These are phyloP conservation scores for Typha latifolia DNA, from an alignment of 176 grass and related monocot species.

Conservation along the genomic window DNA sequence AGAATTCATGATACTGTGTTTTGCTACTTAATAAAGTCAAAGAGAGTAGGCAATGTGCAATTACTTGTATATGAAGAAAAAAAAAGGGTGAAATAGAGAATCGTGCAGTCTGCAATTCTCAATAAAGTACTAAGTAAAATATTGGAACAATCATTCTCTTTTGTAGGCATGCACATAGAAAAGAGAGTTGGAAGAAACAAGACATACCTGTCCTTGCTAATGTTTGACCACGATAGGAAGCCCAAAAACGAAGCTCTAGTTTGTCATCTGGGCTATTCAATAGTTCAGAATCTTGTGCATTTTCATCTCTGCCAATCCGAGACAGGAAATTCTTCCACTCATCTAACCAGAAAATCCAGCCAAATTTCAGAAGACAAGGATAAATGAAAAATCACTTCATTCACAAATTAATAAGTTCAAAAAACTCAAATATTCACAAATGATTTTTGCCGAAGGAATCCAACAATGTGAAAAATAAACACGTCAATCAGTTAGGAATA, in stretches of 20 bases:
- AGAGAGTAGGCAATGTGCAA: not conserved
- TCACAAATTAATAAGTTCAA: not conserved
- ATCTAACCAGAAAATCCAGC: constrained; percentile 45
- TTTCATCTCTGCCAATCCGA: constrained; percentile 79
- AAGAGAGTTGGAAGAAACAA: not conserved
- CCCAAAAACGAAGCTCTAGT: constrained; percentile 85
- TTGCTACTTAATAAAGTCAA: not conserved
- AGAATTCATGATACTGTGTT: not conserved
- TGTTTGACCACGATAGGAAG: constrained; percentile 90
- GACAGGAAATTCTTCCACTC: constrained; percentile 92
- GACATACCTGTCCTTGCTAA: constrained; percentile 81
- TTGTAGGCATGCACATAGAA: not conserved
- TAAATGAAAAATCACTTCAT: not conserved
- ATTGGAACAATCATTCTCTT: not conserved
- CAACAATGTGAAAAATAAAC: not conserved
- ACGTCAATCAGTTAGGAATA: too few species aligned
- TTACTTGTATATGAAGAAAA: too few species aligned
- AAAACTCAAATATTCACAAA: not conserved
- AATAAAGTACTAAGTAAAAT: not conserved
- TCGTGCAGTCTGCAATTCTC: not conserved
- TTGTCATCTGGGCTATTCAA: constrained; percentile 50
- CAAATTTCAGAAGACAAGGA: constrained; percentile 11
- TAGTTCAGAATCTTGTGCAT: constrained; percentile 66
- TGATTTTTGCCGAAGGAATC: not conserved
- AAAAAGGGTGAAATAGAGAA: not conserved